phyloP scores from a whole-genome alignment of 2,329 filamentous ascomycete genomes.

The Alternaria angustiovoidea region DNA sequence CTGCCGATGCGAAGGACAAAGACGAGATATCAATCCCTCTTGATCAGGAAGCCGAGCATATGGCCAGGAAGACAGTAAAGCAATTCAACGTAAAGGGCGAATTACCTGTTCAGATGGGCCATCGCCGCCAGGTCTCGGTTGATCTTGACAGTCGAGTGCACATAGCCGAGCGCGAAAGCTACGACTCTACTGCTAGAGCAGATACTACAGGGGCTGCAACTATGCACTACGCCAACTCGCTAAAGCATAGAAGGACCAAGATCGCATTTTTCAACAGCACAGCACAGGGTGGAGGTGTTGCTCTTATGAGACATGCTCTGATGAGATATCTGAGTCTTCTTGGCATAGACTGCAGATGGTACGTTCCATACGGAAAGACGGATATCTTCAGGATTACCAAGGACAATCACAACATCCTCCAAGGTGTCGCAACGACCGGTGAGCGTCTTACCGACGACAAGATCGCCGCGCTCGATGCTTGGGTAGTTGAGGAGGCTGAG shows the following conservation, averaged over 20 bases:
- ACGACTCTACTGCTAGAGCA: conserved; percentile 66
- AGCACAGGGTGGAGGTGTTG: conserved; percentile 83
- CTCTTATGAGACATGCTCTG: conserved; percentile 81
- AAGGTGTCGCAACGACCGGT: conserved; percentile 71
- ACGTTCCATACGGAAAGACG: conserved; percentile 77
- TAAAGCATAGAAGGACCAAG: conserved; percentile 70
- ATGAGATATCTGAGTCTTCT: conserved; percentile 73
- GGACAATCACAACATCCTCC: conserved; percentile 87
- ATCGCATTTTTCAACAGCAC: conserved; percentile 82
- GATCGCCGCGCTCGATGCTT: conserved; percentile 69
- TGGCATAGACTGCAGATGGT: conserved; percentile 76
- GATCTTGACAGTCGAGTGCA: conserved; percentile 71
- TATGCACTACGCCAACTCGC: conserved; percentile 67
- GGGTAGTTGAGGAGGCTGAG: conserved; percentile 76
- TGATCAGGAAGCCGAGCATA: conserved; percentile 82
- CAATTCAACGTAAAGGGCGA: conserved; percentile 18
- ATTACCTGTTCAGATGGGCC: conserved; percentile 3
- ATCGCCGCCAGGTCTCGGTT: conserved; percentile 50
- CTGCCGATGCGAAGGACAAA: conserved; percentile 18
- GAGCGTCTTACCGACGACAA: conserved; percentile 71
- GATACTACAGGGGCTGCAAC: conserved; percentile 71
- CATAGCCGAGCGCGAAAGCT: conserved; percentile 65
- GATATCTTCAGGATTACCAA: conserved; percentile 85
- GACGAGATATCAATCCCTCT: conserved; percentile 63
- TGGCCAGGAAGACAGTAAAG: conserved; percentile 79